Base-by-base conservation (phyloP, 2,329 filamentous ascomycete species). In the Aureobasidium vineae region DNA sequence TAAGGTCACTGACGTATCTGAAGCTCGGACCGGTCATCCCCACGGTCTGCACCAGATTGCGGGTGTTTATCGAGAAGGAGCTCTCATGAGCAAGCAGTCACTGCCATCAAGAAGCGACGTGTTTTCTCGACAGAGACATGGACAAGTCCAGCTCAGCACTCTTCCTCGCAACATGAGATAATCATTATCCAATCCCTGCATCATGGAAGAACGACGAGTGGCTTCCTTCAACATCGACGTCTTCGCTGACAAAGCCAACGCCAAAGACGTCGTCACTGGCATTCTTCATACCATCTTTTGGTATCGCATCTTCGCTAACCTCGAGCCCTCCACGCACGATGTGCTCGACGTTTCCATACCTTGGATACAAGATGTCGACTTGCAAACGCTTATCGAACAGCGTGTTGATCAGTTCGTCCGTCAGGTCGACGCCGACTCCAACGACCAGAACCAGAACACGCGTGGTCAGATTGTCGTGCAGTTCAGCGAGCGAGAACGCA, bases 221-320 rank as follows among this genome's bases (percentile, higher is more conserved):
- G 91, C 92, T 73, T 92, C 97, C 79, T 97, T 96, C 81, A 91
- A 91, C 71, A 86, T 99, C 76, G 93, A 97, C 77, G 89, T 96
- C 75, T 96, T 97, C 77, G 91, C 93, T 67, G 95, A 98, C 79
- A 91, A 92, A 61, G 86, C 87, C 50, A 95, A 90, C 65, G 91
- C 97, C 71, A 91, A 90, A 77, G 94, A 98, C 76, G 90, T 98
- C 65, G 88, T 98, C 69, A 93, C 94, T 87, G 94, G 93, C 70
- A 90, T 97, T 76, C 85, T 98, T 59, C 93, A 97, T 78, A 96
- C 93, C 60, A 97, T 98, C 77, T 99, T 98, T 86, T 98, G 98
- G 85, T 93, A 97, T 81, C 90, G 95, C 75, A 96, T 94, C 85
- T 97, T 98, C 83, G 92, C 92, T 66, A 88, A 91, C 67, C 85